Base-by-base conservation (phyloP, 148 eudicot genomes). In the Arctostaphylos glauca region DNA sequence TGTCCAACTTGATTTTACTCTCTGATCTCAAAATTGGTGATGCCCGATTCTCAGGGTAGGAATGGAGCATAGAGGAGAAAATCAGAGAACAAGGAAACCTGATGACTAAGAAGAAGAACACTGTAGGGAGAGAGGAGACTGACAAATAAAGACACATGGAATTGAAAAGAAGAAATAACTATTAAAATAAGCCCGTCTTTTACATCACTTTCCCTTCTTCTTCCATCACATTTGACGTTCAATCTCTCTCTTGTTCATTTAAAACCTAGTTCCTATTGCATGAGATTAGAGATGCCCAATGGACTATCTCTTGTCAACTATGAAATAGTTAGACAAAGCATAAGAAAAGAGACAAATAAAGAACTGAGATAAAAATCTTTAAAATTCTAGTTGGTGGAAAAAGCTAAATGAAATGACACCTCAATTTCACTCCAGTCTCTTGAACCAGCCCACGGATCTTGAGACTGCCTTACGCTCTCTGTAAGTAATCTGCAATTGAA, bases 371-470 rank as follows among this genome's bases (percentile, higher is more conserved):
- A 62, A 79, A 79, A 48, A 62, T 43, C 48, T 43, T 21, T 53
- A 41, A 6, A 49, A 62, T 46, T 9, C 53, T 47, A 43, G n/a
- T 21, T 66, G 64, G 49, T 52, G 23, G 49, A 5, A 21, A 60
- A 48, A 44, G 47, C 76, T 43, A 47, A 70, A 44, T 4, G 4
- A 68, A 74, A 84, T 41, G 19, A 85, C 86, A 95, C 98, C 97
- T 95, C 96, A 83, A 91, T 87, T 90, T 95, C 92, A 78, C 70
- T 86, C 98, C 98, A 95, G 77, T 91, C 87, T 81, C 89, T 82
- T 64, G 94, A 92, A 81, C 91, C 88, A 79, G 86, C 87, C 93
- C 91, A 92, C 73, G 85, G 88, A 86, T 74, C 90, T 88, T 95
- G 97, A 77, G 95, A 89, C 87, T 93, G 97, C 85, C 80, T 88